Conservation (phyloP, 2,329 filamentous ascomycete genomes). For the Volutella citrinella region DNA sequence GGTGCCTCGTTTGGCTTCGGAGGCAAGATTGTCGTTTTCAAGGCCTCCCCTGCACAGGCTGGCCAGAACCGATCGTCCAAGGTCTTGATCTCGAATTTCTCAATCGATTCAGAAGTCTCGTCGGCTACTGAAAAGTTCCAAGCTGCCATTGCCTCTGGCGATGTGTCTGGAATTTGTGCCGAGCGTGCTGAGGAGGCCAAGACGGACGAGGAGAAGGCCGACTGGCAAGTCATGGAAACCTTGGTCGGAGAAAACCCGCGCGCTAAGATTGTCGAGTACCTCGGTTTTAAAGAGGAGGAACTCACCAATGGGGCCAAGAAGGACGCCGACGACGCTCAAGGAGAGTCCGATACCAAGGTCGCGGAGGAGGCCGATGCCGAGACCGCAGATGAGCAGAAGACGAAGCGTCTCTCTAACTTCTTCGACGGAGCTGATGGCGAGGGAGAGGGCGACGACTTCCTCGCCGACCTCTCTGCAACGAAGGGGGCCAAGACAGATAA, state of each 20-base stretch:
- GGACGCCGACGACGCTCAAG: slow-evolving; percentile 22
- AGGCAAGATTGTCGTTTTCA: slow-evolving; percentile 81
- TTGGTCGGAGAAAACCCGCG: slow-evolving; percentile 82
- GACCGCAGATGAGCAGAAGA: slow-evolving; percentile 45
- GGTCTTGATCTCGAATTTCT: slow-evolving; percentile 82
- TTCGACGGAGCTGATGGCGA: slow-evolving; percentile 69
- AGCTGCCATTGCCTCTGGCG: slow-evolving; percentile 71
- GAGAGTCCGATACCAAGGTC: slow-evolving; percentile 24
- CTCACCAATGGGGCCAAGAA: slow-evolving; percentile 46
- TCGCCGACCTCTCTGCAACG: slow-evolving; percentile 78
- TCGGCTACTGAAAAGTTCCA: slow-evolving; percentile 84
- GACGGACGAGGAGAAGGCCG: slow-evolving; percentile 88
- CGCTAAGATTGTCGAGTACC: slow-evolving; percentile 79
- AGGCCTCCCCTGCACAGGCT: slow-evolving; percentile 53
- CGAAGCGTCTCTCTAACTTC: slow-evolving; percentile 71
- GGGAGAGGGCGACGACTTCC: slow-evolving; percentile 77
- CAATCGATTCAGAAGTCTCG: slow-evolving; percentile 82
- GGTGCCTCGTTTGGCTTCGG: slow-evolving; percentile 94
- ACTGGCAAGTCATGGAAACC: slow-evolving; percentile 93
- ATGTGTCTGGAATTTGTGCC: slow-evolving; percentile 77
- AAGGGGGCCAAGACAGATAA: slow-evolving; percentile 93
- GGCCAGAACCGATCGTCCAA: slow-evolving; percentile 70
- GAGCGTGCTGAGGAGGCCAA: slow-evolving; percentile 71
- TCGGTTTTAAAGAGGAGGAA: slow-evolving; percentile 75
- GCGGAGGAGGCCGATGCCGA: slow-evolving; percentile 8